phyloP scores from a whole-genome alignment of 2,329 filamentous ascomycete species.

The Pseudocercospora fijiensis region DNA sequence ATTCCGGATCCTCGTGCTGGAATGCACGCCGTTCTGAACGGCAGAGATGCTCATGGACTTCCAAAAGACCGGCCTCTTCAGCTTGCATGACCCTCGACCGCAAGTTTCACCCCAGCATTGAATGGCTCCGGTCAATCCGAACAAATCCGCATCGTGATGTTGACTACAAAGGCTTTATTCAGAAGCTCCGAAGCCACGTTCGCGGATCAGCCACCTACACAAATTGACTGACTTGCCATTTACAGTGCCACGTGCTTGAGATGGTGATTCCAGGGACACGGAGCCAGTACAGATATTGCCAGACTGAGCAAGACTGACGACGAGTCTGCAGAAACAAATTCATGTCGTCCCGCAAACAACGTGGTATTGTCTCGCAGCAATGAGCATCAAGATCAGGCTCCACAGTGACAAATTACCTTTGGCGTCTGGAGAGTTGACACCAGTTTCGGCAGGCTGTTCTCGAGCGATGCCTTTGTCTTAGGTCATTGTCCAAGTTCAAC shows the following conservation, averaged over 20 bases:
- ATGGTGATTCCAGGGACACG: background rate
- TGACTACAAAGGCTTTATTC: background rate
- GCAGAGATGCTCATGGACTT: background rate
- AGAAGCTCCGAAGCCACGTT: background rate
- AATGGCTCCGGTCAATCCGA: background rate
- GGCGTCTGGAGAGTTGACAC: background rate
- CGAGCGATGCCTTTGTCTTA: background rate
- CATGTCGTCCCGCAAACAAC: background rate
- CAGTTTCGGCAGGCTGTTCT: conserved; percentile 1
- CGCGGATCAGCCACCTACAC: background rate
- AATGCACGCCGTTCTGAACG: background rate
- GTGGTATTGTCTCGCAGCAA: background rate
- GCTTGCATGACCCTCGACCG: background rate
- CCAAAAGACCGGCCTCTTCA: background rate
- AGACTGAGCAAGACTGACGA: background rate
- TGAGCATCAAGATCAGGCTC: background rate
- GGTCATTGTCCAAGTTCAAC: conserved; percentile 2
- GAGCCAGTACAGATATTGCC: background rate
- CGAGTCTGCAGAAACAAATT: background rate
- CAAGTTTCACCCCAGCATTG: background rate
- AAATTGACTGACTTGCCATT: background rate
- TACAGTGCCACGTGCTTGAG: background rate
- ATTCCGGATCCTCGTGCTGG: background rate
- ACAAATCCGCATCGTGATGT: background rate
- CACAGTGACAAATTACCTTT: background rate